Evolutionary conservation across 2,329 filamentous ascomycete genomes (phyloP), one percentile per base, ranked within the genome.

Genomic region (Cadophora sp.): DNA sequence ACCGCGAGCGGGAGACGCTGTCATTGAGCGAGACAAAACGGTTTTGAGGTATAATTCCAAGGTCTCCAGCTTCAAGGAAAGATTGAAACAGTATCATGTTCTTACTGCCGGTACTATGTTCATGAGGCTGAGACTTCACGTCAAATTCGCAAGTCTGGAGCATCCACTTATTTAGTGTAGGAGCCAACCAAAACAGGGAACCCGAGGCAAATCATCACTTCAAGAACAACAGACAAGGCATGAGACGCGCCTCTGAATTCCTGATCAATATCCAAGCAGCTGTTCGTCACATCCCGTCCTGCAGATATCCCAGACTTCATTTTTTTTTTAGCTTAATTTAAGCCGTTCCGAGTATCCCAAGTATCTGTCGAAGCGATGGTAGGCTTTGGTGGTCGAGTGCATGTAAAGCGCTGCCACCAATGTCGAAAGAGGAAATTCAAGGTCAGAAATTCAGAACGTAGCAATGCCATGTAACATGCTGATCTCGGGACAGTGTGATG

Each of bases 401-500:
- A 66, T 40, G 51, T 56, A 26, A 58, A 59, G 37, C 48, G 59
- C 22, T 67, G 65, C 48, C 62, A 62, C 24, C 56, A 58, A 14
- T 68, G 66, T 34, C 55, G 66, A 37, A 34, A n/a, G 60, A 46
- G 66, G n/a, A 65, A 67, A 16, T 19, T 63, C n/a, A 67, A 67
- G 37, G 65, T 59, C 6, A 34, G 58, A 12, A 43, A 14, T 24
- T 4, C 9, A 31, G 4, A 29, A 34, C 4, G 8, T 14, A 16
- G 37, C 4, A 12, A 29, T 4, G 16, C 27, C 11, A 7, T 37
- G 12, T n/a, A 62, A 40, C 26, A n/a, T 55, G 24, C 40, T 66
- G 14, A 59, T 29, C 29, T 16, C 8, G 19, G 43, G 53, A 27
- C 40, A 71, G 69, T 71, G 69, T 60, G 69, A 68, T 66, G 69